These are phyloP conservation scores for Globisporangium solare DNA, from an alignment of 352 stramenopile genomes.

Conservation along the genomic window DNA sequence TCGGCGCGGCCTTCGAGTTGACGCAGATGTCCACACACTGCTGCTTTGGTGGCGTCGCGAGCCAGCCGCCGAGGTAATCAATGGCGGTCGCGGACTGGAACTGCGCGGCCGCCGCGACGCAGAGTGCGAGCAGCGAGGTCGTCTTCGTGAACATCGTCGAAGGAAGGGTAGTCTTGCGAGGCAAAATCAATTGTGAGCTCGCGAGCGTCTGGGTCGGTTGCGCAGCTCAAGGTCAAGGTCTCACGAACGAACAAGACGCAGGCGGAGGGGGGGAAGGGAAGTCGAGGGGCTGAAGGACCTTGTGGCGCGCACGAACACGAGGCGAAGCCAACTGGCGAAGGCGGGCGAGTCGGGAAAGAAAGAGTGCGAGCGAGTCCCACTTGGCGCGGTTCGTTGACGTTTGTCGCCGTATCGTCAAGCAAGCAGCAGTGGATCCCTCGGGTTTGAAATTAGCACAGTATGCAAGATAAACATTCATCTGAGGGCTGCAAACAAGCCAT, in stretches of 20 bases:
- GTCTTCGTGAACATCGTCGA: constrained; percentile 14
- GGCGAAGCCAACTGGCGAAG: background rate
- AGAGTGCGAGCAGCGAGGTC: constrained; percentile 9
- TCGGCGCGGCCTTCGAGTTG: constrained; percentile 48
- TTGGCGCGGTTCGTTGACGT: background rate
- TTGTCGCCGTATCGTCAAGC: too few relatives aligned
- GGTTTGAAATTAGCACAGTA: too few relatives aligned
- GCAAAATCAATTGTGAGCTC: constrained; percentile 10
- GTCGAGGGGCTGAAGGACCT: background rate
- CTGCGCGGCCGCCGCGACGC: constrained; percentile 8
- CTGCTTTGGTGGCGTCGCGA: constrained; percentile 34
- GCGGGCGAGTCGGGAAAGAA: background rate
- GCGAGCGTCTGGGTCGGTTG: background rate
- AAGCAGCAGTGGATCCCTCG: too few relatives aligned
- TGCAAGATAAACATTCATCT: too few relatives aligned
- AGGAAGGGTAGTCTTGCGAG: background rate
- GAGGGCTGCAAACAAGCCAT: too few relatives aligned
- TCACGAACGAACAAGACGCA: background rate
- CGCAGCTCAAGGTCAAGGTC: too few relatives aligned
- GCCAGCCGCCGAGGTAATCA: constrained; percentile 64
- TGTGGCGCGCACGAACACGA: background rate
- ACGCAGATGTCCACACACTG: constrained; percentile 77
- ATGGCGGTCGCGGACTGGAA: constrained; percentile 18
- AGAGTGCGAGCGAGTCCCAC: background rate
- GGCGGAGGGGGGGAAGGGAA: background rate